These are phyloP conservation scores for Aspergillus wentii DNA, from an alignment of 495 filamentous ascomycete species.

Conservation along the genomic window DNA sequence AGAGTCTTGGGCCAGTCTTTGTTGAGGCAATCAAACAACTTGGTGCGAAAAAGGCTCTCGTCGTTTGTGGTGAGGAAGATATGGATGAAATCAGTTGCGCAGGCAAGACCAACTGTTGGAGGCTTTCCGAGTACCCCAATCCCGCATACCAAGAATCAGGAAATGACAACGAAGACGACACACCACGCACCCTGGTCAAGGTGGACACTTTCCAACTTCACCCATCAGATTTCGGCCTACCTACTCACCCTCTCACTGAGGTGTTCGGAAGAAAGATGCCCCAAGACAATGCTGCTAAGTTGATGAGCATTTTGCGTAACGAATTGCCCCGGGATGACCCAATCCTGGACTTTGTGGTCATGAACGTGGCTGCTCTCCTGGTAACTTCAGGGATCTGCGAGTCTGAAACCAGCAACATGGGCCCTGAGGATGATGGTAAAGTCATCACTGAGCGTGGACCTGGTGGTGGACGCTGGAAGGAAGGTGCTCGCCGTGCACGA, in stretches of 20 bases:
- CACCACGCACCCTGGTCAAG: constrained; percentile 43
- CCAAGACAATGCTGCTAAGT: constrained; percentile 76
- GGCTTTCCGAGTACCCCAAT: constrained; percentile 53
- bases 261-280: constrained; percentile 84
- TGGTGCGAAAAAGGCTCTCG: constrained; percentile 78
- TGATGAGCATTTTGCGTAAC: constrained; percentile 70
- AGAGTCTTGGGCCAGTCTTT: constrained; percentile 79
- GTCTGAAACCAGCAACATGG: constrained; percentile 69
- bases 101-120: constrained; percentile 83
- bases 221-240: constrained; percentile 81
- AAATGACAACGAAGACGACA: constrained; percentile 32
- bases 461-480: constrained; percentile 85
- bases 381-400: constrained; percentile 85
- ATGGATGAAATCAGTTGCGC: constrained; percentile 94
- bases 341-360: constrained; percentile 86
- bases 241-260: constrained; percentile 62
- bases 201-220: constrained; percentile 70
- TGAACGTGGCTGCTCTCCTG: constrained; percentile 87
- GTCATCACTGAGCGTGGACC: constrained; percentile 78
- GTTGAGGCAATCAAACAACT: constrained; percentile 73
- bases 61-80: constrained; percentile 91
- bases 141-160: constrained; percentile 30
- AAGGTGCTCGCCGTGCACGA: constrained; percentile 76
- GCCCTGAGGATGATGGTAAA: constrained; percentile 63
- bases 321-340: constrained; percentile 70